Conservation (phyloP, 2,329 filamentous ascomycete species). For the Colletotrichum tropicicola region DNA sequence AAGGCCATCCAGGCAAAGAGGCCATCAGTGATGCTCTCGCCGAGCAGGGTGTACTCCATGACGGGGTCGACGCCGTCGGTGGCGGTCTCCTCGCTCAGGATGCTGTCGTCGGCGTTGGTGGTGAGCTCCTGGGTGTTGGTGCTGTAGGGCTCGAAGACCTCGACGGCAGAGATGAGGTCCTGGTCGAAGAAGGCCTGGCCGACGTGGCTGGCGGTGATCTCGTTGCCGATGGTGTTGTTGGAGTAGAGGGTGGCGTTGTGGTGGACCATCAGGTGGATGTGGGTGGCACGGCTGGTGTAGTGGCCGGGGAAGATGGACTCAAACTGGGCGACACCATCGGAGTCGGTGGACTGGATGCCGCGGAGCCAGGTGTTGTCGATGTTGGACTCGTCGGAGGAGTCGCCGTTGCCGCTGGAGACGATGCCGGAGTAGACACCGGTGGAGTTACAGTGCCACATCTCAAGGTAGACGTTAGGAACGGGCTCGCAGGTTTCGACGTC, state of each 20-base stretch:
- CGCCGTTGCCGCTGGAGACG: constrained; percentile 43
- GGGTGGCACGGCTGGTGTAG: constrained; percentile 49
- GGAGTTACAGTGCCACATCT: constrained; percentile 56
- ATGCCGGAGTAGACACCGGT: constrained; percentile 56
- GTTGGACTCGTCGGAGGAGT: constrained; percentile 37
- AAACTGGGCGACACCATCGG: constrained; percentile 50
- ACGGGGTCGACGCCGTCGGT: constrained; percentile 64
- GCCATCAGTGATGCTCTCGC: constrained; percentile 59
- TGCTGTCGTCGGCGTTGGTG: constrained; percentile 58
- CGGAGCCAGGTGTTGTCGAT: constrained; percentile 48
- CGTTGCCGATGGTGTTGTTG: constrained; percentile 46
- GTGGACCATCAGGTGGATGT: constrained; percentile 50
- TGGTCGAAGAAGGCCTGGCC: constrained; percentile 73
- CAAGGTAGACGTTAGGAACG: constrained; percentile 48
- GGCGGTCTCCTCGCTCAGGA: constrained; percentile 54
- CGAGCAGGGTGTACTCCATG: constrained; percentile 65
- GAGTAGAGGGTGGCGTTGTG: constrained; percentile 38
- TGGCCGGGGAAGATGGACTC: constrained; percentile 54
- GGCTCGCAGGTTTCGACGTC: constrained; percentile 51
- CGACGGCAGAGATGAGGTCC: constrained; percentile 59
- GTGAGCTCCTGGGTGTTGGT: constrained; percentile 54
- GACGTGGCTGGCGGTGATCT: constrained; percentile 61
- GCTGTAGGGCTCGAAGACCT: constrained; percentile 53
- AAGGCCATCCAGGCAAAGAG: constrained; percentile 63
- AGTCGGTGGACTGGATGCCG: constrained; percentile 48